These are phyloP conservation scores for Hymenotorrendiella dingleyae DNA, from an alignment of 2,329 filamentous ascomycete genomes.

Conservation along the genomic window DNA sequence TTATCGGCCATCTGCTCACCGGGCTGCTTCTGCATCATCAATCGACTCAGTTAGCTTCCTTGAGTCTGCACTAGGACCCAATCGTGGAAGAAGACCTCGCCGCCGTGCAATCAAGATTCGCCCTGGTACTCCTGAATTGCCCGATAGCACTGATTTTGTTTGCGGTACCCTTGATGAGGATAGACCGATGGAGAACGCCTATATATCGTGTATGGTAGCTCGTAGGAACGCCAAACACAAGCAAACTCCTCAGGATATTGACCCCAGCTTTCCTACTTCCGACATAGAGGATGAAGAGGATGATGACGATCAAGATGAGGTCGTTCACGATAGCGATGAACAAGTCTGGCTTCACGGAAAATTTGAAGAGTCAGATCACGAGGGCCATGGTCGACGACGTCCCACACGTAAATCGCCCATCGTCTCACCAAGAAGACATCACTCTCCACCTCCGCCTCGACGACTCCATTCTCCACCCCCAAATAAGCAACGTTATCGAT, in stretches of 20 bases:
- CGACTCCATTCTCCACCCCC: conserved; percentile 33
- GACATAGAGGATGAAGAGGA: conserved; percentile 85
- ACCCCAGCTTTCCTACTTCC: conserved; percentile 93
- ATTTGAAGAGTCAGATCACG: conserved; percentile 61
- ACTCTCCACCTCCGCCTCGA: conserved; percentile 36
- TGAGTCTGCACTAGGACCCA: conserved; percentile 10
- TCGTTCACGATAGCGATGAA: conserved; percentile 59
- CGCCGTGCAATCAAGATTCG: conserved; percentile 49
- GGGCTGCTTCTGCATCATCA: conserved; percentile 55
- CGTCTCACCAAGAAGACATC: conserved; percentile 52
- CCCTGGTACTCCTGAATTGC: conserved; percentile 71
- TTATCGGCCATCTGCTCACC: conserved; percentile 26
- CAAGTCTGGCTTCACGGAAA: conserved; percentile 66
- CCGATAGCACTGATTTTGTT: conserved; percentile 98
- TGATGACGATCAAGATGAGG: conserved; percentile 54
- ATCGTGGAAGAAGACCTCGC: conserved; percentile 15
- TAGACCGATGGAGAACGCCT: conserved; percentile 86
- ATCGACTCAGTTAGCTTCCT: conserved; percentile 40
- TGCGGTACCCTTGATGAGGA: conserved; percentile 97
- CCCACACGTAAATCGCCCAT: conserved; percentile 39
- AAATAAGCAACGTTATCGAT: conserved; percentile 30
- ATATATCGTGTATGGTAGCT: conserved; percentile 76
- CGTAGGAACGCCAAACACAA: conserved; percentile 77
- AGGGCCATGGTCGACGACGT: conserved; percentile 49
- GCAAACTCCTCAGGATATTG: conserved; percentile 88